A percentile compares a stretch with the other conserved stretches of the same genome.
phyloP scores from a whole-genome alignment of 805 yeast species.

The Komagataella pastoris region DNA sequence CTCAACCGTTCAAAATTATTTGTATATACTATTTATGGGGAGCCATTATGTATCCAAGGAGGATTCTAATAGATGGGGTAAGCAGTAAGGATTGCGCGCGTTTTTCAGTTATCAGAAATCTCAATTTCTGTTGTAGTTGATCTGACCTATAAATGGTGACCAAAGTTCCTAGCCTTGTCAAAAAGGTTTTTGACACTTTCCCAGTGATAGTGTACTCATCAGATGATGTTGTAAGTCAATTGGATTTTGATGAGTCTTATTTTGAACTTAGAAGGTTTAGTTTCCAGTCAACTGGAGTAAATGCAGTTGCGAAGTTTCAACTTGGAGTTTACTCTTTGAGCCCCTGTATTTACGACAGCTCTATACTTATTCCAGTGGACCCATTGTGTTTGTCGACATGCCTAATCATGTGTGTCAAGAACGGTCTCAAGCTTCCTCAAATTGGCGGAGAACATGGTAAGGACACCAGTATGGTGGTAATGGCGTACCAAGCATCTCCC shows the following conservation, averaged over 20 bases:
- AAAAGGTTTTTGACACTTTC: conserved; percentile 32
- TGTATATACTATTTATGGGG: neutral
- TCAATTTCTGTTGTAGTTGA: neutral
- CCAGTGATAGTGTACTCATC: conserved; percentile 34
- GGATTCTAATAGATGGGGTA: neutral
- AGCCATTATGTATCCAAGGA: neutral
- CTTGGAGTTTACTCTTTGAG: conserved; percentile 35
- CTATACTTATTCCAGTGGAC: conserved; percentile 34
- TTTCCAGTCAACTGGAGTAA: conserved; percentile 6
- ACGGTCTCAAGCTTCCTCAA: conserved; percentile 27
- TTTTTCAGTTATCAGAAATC: neutral
- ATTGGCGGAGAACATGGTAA: neutral
- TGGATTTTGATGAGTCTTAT: conserved; percentile 11
- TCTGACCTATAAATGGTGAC: neutral
- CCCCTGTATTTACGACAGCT: conserved; percentile 14
- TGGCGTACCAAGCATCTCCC: conserved; percentile 36
- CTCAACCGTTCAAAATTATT: neutral
- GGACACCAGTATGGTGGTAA: conserved; percentile 6
- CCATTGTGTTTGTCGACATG: conserved; percentile 40
- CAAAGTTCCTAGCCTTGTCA: conserved; percentile 26
- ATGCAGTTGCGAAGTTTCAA: conserved; percentile 1
- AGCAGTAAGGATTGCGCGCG: neutral
- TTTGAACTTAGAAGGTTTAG: conserved; percentile 10
- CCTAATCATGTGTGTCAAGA: conserved; percentile 31
- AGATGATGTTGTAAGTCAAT: conserved; percentile 6